Evolutionary conservation across 2,329 filamentous ascomycete species (phyloP), one percentile per base, ranked within the genome.

Genomic region (Neocatenulostroma microsporum): DNA sequence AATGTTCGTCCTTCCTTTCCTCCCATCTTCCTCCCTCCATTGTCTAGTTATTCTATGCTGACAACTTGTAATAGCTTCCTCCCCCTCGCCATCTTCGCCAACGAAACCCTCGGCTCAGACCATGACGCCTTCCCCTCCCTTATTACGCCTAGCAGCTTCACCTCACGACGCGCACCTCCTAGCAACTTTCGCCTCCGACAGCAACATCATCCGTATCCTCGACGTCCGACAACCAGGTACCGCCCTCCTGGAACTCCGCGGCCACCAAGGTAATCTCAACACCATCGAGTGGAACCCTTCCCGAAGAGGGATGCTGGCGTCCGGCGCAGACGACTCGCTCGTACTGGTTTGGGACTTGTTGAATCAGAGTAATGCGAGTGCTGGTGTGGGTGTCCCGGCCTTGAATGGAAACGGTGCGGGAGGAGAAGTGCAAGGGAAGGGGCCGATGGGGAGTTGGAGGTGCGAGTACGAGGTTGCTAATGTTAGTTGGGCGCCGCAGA

Each of bases 211-310:
- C 56, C 85, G 91, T 31, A 94, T 98, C 37, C 78, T 98, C 21
- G 91, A 98, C 55, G 89, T 96, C 3, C 82, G 91, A 32, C 91
- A 98, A 63, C 91, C 91, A 0, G 91, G 91, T 5, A 91, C 95
- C 62, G 91, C 91, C 2, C 73, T 98, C 4, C 76, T 98, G 17
- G 91, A 98, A 60, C 78, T 98, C 24, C 84, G 84, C 31, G 91
- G 91, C 15, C 89, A 98, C 57, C 76, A 78, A 15, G 83, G 85
- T 4, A 64, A 85, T 6, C 75, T 98, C 39, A 96, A 94, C 63
- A 91, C 84, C 54, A 83, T 96, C 41, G 91, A 98, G 64, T 98
- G 91, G 91, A 94, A 86, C 7, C 89, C 87, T 0, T 76, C 78
- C 37, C 76, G 88, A 41, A 75, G 91, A 51, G 91, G 91, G 17